Conservation (phyloP, 228 moss, liverwort and hornwort genomes). For the Sphagnum fallax region DNA sequence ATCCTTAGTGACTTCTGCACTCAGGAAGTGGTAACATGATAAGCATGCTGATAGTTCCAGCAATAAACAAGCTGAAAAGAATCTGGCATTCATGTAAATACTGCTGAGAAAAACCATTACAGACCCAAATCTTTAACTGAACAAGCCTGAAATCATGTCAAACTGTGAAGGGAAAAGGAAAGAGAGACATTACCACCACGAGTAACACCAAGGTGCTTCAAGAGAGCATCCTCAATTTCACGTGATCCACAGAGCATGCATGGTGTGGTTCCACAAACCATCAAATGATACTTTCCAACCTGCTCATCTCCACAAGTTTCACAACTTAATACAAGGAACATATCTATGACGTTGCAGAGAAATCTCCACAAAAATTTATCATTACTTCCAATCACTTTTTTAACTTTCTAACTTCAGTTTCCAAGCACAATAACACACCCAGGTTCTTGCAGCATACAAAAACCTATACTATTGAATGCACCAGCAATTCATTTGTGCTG, state of each 20-base stretch:
- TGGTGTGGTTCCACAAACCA: conserved; percentile 98
- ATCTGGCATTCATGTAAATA: too few species aligned
- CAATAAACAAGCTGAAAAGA: too few species aligned
- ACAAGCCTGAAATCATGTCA: too few species aligned
- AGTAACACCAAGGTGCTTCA: conserved; percentile 70
- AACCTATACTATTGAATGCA: too few species aligned
- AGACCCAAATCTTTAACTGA: too few species aligned
- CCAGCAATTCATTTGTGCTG: too few species aligned
- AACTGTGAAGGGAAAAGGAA: background rate
- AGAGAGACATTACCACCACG: conserved; percentile 54
- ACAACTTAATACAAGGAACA: background rate
- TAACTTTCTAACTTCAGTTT: too few species aligned
- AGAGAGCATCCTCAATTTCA: conserved; percentile 76
- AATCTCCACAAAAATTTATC: background rate
- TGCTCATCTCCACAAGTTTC: conserved; percentile 13
- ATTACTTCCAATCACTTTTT: background rate
- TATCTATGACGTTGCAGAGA: background rate
- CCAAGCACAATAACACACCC: too few species aligned
- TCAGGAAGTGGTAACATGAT: background rate
- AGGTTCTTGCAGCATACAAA: too few species aligned
- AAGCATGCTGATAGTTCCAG: too few species aligned
- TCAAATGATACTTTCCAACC: conserved; percentile 90
- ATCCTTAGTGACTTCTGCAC: conserved; percentile 84
- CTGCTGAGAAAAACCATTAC: too few species aligned
- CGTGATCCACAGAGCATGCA: conserved; percentile 97